A percentile compares a stretch with the other conserved stretches of the same genome.
phyloP scores from a whole-genome alignment of 805 yeast genomes.

The Sporopachydermia quercuum region DNA sequence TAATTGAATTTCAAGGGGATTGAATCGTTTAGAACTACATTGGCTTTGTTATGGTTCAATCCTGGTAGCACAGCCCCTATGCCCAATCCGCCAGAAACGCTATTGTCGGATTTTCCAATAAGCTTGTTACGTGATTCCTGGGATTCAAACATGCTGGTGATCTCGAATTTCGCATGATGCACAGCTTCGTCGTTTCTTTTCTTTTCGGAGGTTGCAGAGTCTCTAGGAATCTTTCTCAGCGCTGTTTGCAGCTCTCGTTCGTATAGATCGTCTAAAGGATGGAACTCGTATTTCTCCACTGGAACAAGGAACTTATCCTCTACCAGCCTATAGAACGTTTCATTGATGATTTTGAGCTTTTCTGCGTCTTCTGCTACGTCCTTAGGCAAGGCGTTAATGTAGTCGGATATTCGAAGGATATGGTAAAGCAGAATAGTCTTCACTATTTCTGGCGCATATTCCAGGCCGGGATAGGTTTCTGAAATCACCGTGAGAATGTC shows the following conservation, averaged over 20 bases:
- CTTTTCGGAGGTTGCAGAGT: slow-evolving; percentile 31
- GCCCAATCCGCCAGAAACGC: not conserved
- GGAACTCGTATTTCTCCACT: slow-evolving; percentile 23
- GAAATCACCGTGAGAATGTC: slow-evolving; percentile 47
- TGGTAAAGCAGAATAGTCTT: slow-evolving; percentile 52
- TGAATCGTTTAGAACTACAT: slow-evolving; percentile 7
- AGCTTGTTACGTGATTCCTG: slow-evolving; percentile 1
- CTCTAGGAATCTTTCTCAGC: slow-evolving; percentile 9
- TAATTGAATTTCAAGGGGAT: slow-evolving; percentile 47
- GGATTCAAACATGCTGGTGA: slow-evolving; percentile 7
- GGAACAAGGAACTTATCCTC: slow-evolving; percentile 37
- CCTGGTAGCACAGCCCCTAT: slow-evolving; percentile 2
- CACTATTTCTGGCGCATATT: slow-evolving; percentile 40
- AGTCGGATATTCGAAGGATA: slow-evolving; percentile 29
- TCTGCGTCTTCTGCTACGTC: slow-evolving; percentile 15
- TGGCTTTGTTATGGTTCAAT: not conserved
- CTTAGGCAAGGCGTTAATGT: slow-evolving; percentile 42
- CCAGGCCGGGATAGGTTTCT: slow-evolving; percentile 22
- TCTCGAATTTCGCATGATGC: slow-evolving; percentile 28
- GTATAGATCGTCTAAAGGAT: slow-evolving; percentile 17
- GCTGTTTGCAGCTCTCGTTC: slow-evolving; percentile 10
- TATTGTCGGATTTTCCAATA: slow-evolving; percentile 1
- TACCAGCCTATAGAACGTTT: slow-evolving; percentile 29
- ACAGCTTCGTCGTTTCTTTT: slow-evolving; percentile 48
- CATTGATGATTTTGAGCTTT: slow-evolving; percentile 17